Evolutionary conservation across 148 eudicot genomes (phyloP).

Genomic region (Suaeda aralocaspica): DNA sequence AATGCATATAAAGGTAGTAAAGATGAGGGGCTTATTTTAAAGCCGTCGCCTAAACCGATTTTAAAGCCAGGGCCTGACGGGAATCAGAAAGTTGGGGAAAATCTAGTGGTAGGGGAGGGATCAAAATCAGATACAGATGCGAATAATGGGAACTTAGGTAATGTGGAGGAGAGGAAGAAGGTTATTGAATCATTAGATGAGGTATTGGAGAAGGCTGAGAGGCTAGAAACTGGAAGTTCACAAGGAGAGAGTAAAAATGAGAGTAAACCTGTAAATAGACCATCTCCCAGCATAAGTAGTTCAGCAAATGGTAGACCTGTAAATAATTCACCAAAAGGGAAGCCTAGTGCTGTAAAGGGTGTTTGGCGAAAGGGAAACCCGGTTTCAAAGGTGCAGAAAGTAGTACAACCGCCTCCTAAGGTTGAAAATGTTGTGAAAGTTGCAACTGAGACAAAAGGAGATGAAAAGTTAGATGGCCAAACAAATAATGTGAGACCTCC

Average conservation of each 20-base stretch:
- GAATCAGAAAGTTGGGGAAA: conserved; percentile 31
- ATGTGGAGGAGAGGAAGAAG: conserved; percentile 57
- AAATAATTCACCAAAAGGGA: conserved; percentile 32
- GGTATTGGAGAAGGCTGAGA: conserved; percentile 91
- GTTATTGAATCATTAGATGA: conserved; percentile 90
- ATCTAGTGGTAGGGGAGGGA: conserved; percentile 32
- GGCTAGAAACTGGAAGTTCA: conserved; percentile 46
- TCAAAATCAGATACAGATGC: conserved; percentile 31
- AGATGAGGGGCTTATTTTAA: conserved; percentile 54
- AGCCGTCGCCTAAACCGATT: conserved; percentile 73
- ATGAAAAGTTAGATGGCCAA: conserved; percentile 29
- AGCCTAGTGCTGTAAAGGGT: conserved; percentile 57
- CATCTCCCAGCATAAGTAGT: conserved; percentile 31
- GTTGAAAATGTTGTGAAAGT: conserved; percentile 34
- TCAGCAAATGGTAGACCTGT: conserved; percentile 49
- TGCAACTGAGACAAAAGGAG: conserved; percentile 31
- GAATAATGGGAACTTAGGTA: conserved; percentile 30
- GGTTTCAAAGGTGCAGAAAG: conserved; percentile 50
- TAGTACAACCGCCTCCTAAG: conserved; percentile 51
- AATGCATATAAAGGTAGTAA: conserved; percentile 59
- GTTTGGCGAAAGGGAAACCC: conserved; percentile 95
- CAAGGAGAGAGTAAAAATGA: conserved; percentile 34
- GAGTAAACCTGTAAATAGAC: conserved; percentile 41
- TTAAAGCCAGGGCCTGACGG: conserved; percentile 43
- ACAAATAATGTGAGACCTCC: conserved; percentile 42